Conservation (phyloP, 257 asterid species). For the Scutellaria barbata region DNA sequence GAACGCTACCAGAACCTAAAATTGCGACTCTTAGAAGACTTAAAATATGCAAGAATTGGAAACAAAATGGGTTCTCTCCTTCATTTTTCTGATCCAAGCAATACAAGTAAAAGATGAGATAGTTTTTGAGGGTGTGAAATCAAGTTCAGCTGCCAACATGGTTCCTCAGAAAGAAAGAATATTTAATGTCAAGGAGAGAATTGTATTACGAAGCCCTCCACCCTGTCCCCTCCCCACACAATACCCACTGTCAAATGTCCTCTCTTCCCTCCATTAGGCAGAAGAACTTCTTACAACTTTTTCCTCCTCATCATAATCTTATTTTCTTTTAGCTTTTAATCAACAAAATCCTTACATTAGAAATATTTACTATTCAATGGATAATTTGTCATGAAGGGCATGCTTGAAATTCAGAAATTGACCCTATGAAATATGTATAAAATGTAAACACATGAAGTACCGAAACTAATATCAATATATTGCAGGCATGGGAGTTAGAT, state of each 20-base stretch:
- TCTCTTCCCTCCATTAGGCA: not conserved
- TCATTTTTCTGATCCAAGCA: not conserved
- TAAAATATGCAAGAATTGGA: too few relatives aligned
- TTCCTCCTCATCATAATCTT: slow-evolving; percentile 1
- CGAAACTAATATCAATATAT: not conserved
- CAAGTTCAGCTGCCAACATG: not conserved
- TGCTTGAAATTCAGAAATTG: not conserved
- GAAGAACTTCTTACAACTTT: not conserved
- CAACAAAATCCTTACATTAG: not conserved
- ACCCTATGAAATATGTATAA: too few relatives aligned
- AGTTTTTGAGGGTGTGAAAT: not conserved
- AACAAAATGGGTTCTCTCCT: not conserved
- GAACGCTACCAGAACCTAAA: too few relatives aligned
- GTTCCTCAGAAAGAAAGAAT: too few relatives aligned
- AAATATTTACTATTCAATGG: not conserved
- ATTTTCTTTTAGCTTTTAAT: not conserved
- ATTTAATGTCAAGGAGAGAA: not conserved
- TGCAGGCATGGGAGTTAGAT: not conserved
- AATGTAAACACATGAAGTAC: not conserved
- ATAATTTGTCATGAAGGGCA: not conserved
- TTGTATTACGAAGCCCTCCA: too few relatives aligned
- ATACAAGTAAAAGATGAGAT: not conserved
- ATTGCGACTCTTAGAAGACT: too few relatives aligned
- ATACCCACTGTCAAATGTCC: too few relatives aligned
- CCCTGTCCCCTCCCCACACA: too few relatives aligned